Percentiles rank a stretch among this genome's conserved stretches.
phyloP scores from a whole-genome alignment of 2,329 filamentous ascomycete species.

The Helminthosporium solani region DNA sequence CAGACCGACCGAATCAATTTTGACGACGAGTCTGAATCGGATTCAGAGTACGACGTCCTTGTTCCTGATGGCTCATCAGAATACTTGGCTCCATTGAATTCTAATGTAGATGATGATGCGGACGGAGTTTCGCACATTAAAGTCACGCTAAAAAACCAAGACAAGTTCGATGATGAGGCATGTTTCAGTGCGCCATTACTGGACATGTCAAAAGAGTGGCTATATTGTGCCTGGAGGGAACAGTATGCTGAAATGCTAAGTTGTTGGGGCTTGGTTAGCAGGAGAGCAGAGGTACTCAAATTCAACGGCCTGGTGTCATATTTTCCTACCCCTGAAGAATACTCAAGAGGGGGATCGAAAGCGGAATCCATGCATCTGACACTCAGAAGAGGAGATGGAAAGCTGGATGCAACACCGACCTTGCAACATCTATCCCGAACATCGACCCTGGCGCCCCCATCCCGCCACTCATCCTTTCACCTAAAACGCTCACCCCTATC shows the following conservation, averaged over 20 bases:
- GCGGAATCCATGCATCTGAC: slow-evolving; percentile 28
- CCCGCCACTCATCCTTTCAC: slow-evolving; percentile 8
- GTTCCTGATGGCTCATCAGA: slow-evolving; percentile 24
- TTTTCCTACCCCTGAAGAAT: slow-evolving; percentile 21
- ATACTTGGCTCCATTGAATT: slow-evolving; percentile 19
- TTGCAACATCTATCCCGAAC: slow-evolving; percentile 23
- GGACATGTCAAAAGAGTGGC: slow-evolving; percentile 49
- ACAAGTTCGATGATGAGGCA: slow-evolving; percentile 57
- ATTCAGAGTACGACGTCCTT: slow-evolving; percentile 31
- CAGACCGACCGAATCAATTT: slow-evolving; percentile 33
- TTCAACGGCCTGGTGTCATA: slow-evolving; percentile 50
- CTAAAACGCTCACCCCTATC: slow-evolving; percentile 26
- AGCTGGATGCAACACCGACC: slow-evolving; percentile 9
- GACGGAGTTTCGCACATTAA: slow-evolving; percentile 40
- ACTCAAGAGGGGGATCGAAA: slow-evolving; percentile 26
- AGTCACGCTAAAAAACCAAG: slow-evolving; percentile 57
- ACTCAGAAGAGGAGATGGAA: slow-evolving; percentile 18
- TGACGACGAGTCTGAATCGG: slow-evolving; percentile 35
- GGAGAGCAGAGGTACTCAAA: slow-evolving; percentile 60
- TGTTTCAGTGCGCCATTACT: slow-evolving; percentile 51
- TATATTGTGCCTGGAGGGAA: slow-evolving; percentile 56
- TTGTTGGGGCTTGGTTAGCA: slow-evolving; percentile 58
- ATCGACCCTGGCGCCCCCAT: slow-evolving; percentile 28
- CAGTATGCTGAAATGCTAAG: slow-evolving; percentile 60
- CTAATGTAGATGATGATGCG: slow-evolving; percentile 11